These are phyloP conservation scores for Penicillium mononematosum DNA, from an alignment of 495 filamentous ascomycete genomes.

Conservation along the genomic window DNA sequence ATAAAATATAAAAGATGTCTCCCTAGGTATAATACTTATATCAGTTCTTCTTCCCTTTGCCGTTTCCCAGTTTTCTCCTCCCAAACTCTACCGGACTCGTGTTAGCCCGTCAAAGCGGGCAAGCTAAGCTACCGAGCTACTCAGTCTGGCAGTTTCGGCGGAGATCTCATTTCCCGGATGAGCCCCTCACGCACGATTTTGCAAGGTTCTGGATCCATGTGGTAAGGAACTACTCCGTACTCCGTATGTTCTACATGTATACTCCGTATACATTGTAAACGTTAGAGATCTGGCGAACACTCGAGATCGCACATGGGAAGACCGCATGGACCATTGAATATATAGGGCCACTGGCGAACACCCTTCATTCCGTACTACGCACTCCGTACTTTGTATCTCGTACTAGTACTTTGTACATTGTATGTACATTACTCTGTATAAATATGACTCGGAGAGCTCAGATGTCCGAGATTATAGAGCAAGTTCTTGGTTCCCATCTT, in stretches of 20 bases:
- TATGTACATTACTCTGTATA: too few species aligned
- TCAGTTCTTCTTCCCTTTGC: too few species aligned
- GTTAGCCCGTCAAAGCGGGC: background rate
- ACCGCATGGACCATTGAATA: background rate
- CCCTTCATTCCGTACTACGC: background rate
- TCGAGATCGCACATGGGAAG: background rate
- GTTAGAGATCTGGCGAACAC: background rate
- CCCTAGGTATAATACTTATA: too few species aligned
- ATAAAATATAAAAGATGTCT: too few species aligned
- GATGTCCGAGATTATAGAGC: too few species aligned
- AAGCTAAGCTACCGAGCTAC: conserved; percentile 3
- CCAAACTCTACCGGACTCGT: background rate
- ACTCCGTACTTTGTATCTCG: background rate
- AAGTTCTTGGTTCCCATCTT: too few species aligned
- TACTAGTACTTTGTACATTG: too few species aligned
- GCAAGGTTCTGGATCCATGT: conserved; percentile 2
- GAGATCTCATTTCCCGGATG: conserved; percentile 5
- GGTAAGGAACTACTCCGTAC: background rate
- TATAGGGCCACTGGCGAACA: background rate
- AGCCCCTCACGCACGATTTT: conserved; percentile 2
- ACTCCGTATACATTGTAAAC: background rate
- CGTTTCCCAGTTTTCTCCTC: too few species aligned
- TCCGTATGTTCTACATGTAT: background rate
- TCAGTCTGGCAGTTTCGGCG: background rate
- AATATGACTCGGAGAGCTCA: too few species aligned